Evolutionary conservation across 1,284 basidiomycete species (phyloP), one percentile per base, ranked within the genome.

Genomic region (Tausonia pullulans): DNA sequence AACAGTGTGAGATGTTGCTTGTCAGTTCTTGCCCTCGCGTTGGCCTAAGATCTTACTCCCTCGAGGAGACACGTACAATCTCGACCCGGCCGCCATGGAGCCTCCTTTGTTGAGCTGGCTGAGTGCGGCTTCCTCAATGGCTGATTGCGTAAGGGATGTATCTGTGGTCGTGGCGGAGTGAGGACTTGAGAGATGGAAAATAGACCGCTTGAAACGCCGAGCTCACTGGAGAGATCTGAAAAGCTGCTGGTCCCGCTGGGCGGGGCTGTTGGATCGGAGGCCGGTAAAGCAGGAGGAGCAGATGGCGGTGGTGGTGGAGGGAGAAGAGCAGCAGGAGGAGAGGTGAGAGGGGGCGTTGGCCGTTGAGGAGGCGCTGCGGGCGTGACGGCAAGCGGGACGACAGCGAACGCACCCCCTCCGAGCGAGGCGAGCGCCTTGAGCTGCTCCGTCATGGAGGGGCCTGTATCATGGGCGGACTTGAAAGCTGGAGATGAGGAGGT

Each of bases 331-430:
- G 27, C 27, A 27, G 27, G 27, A 27, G 27, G 27, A 27, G 27
- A 27, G 27, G 27, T 27, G 27, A 27, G 27, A 27, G 27, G 27
- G 27, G 27, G 27, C 27, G 27, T 27, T 27, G 27, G 27, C 27
- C 27, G 27, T 27, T 27, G 27, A 27, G 27, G 27, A 27, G 27
- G 27, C 27, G 27, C 27, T 27, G 27, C 27, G 27, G 27, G 27
- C 27, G 27, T 27, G 27, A 27, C 27, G 27, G 27, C 27, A 27
- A 27, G 27, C 27, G 27, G 27, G 27, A 27, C 27, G 27, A 27
- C 27, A 27, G 60, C 48, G 43, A 61, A 61, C 7, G 60, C 60
- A 3, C 60, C 60, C 43, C 60, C 60, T 53, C 60, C 60, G 10
- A 61, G 49, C 9, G 50, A 41, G 3, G 49, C 39, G 51, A 61